phyloP scores from a whole-genome alignment of 2,329 filamentous ascomycete species.

The Aspergillus melleus region DNA sequence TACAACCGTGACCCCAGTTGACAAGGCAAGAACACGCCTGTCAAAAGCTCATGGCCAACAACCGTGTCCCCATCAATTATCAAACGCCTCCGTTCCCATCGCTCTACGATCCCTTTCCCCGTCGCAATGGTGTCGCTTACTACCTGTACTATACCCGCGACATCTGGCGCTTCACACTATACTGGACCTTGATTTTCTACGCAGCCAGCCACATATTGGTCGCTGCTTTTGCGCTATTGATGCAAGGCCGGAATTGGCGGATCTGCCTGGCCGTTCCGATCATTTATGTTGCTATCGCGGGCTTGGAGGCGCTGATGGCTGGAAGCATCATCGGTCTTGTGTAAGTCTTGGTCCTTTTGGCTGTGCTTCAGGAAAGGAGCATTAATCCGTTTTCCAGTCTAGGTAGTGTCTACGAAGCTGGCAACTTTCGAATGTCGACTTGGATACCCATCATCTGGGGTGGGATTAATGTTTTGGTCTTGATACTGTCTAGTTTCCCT shows the following conservation, averaged over 20 bases:
- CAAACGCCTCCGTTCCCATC: conserved; percentile 72
- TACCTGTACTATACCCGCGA: conserved; percentile 74
- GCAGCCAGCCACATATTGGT: conserved; percentile 72
- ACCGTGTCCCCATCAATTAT: conserved; percentile 60
- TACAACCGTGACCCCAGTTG: conserved; percentile 5
- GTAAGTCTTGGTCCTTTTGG: conserved; percentile 51
- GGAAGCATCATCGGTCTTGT: conserved; percentile 79
- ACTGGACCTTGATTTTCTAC: conserved; percentile 83
- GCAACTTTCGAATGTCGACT: conserved; percentile 87
- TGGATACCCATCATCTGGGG: conserved; percentile 93
- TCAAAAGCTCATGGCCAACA: conserved; percentile 30
- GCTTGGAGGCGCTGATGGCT: conserved; percentile 73
- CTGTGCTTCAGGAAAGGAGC: not conserved
- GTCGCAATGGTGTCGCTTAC: conserved; percentile 55
- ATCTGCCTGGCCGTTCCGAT: conserved; percentile 70
- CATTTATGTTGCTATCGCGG: conserved; percentile 69
- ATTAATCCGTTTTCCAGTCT: conserved; percentile 53
- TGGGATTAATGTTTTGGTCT: conserved; percentile 75
- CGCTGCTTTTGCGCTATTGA: conserved; percentile 68
- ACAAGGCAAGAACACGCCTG: conserved; percentile 4
- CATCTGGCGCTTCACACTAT: conserved; percentile 83
- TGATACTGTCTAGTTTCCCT: conserved; percentile 88
- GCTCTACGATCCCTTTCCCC: conserved; percentile 71
- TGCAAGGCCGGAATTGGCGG: conserved; percentile 58
- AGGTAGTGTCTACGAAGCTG: conserved; percentile 76